phyloP scores from a whole-genome alignment of 495 filamentous ascomycete species.

The Aspergillus coremiiformis region DNA sequence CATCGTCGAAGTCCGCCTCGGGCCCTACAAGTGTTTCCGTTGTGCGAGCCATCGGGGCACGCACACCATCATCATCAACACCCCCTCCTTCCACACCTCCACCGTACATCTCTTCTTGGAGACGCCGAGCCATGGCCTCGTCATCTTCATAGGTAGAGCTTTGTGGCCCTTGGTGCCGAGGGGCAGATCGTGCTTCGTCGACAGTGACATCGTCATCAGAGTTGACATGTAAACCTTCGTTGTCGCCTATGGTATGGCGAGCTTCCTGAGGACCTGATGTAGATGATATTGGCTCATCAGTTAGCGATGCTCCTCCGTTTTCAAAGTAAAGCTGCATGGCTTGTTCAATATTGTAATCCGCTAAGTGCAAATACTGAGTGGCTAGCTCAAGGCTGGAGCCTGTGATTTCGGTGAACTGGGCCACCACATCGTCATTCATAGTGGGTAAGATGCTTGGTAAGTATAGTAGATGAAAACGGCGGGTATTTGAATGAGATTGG shows the following conservation, averaged over 20 bases:
- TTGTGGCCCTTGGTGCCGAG: conserved; percentile 9
- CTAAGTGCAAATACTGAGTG: conserved; percentile 70
- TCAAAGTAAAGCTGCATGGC: conserved; percentile 87
- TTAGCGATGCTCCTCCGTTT: conserved; percentile 54
- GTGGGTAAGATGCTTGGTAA: conserved; percentile 18
- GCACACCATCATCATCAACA: conserved; percentile 55
- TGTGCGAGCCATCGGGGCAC: conserved; percentile 85
- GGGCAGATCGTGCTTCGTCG: conserved; percentile 21
- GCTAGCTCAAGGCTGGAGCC: conserved; percentile 55
- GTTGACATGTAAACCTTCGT: conserved; percentile 63
- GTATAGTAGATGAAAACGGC: background rate
- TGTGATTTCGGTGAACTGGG: conserved; percentile 58
- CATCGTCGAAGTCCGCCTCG: conserved; percentile 48
- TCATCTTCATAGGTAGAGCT: conserved; percentile 62
- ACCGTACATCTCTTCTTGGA: conserved; percentile 87
- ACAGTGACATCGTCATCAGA: conserved; percentile 50
- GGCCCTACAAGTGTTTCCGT: conserved; percentile 87
- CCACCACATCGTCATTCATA: conserved; percentile 58
- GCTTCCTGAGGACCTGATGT: conserved; percentile 22
- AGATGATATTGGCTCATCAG: conserved; percentile 31
- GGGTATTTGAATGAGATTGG: background rate
- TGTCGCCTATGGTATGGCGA: conserved; percentile 28
- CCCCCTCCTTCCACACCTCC: conserved; percentile 36
- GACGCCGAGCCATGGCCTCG: conserved; percentile 80
- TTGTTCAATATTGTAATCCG: conserved; percentile 73